Percentiles rank a stretch among this genome's conserved stretches.
Evolutionary conservation across 1,284 basidiomycete genomes (phyloP).

Genomic region (Malassezia equina): DNA sequence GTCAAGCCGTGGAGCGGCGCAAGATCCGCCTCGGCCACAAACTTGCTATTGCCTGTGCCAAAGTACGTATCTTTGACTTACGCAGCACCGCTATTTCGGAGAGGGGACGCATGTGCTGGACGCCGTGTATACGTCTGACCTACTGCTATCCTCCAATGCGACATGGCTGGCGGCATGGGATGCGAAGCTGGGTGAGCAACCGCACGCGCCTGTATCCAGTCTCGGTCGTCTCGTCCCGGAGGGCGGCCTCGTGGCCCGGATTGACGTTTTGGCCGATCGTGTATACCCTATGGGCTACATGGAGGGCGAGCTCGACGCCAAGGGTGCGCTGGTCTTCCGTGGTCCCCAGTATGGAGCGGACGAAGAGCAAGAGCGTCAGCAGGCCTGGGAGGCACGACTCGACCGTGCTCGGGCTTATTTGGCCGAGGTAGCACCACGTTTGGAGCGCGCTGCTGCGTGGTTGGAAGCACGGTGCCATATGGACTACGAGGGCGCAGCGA

Average conservation of each 20-base stretch:
- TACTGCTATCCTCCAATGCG: constrained; percentile 71
- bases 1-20: constrained; percentile 60
- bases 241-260: constrained; percentile 65
- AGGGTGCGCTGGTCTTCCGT: constrained; percentile 1
- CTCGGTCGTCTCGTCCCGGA: constrained; percentile 69
- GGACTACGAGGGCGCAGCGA: not conserved
- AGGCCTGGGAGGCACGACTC: constrained; percentile 57
- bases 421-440: constrained; percentile 12
- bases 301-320: constrained; percentile 28
- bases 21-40: constrained; percentile 69
- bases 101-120: constrained; percentile 75
- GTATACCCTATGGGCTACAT: constrained; percentile 50
- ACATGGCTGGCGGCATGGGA: constrained; percentile 79
- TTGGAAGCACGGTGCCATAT: constrained; percentile 19
- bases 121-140: constrained; percentile 59
- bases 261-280: constrained; percentile 68
- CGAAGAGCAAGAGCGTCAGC: constrained; percentile 55
- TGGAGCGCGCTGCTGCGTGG: constrained; percentile 8
- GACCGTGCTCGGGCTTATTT: constrained; percentile 17
- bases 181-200: constrained; percentile 66
- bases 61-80: constrained; percentile 52
- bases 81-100: constrained; percentile 20
- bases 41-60: constrained; percentile 67
- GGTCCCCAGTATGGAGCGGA: constrained; percentile 50
- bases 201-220: constrained; percentile 60